Conservation (phyloP, 2,329 filamentous ascomycete genomes). For the Zasmidium cellare region DNA sequence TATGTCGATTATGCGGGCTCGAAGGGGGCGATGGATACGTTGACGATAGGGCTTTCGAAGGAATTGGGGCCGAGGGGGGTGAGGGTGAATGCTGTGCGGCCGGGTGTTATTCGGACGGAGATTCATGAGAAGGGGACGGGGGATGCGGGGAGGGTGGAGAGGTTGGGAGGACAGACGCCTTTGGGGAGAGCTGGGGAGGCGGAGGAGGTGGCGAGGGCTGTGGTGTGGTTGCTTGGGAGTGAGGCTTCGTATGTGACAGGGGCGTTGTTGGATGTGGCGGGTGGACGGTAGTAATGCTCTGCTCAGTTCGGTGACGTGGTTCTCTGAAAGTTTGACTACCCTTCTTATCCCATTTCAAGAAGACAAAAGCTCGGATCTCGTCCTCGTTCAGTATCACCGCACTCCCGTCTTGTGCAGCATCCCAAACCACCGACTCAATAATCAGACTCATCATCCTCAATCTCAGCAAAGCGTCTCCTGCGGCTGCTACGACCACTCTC, state of each 20-base stretch:
- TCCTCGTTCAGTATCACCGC: no score
- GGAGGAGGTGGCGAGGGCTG: constrained; percentile 30
- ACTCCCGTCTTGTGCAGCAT: no score
- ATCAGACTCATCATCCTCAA: not conserved
- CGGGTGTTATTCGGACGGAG: constrained; percentile 30
- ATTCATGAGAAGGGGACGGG: constrained; percentile 28
- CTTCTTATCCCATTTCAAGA: no score
- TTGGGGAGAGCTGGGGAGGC: constrained; percentile 27
- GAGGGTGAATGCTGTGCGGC: constrained; percentile 29
- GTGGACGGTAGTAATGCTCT: constrained; percentile 15
- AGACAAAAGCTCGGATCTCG: no score
- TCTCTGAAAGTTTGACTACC: no score
- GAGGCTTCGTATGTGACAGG: constrained; percentile 24
- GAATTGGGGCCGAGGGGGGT: constrained; percentile 27
- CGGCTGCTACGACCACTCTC: not conserved
- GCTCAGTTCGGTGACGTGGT: no score
- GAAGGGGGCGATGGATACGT: constrained; percentile 30
- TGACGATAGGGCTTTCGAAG: constrained; percentile 28
- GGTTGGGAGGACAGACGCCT: constrained; percentile 27
- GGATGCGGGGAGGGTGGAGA: constrained; percentile 22
- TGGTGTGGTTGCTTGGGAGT: constrained; percentile 28
- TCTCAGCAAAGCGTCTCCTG: not conserved
- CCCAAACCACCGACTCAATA: not conserved
- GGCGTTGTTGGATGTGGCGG: constrained; percentile 23
- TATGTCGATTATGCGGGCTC: constrained; percentile 32